A percentile compares a stretch with the other conserved stretches of the same genome.
Conservation (phyloP, 208 protist genomes). For the Naegleria lovaniensis region DNA sequence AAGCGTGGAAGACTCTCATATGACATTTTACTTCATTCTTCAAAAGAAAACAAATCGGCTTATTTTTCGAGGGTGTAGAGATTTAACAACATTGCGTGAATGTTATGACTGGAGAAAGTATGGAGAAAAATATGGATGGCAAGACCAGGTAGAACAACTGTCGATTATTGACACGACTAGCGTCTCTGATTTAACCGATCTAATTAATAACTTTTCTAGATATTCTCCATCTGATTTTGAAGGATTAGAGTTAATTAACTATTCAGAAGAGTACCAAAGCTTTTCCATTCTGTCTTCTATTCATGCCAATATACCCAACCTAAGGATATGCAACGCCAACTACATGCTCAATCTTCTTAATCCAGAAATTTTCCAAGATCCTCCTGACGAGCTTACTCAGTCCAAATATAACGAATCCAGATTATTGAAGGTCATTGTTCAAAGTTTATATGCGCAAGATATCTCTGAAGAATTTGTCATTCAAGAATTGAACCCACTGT, state of each 20-base stretch:
- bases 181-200: background rate
- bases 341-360: background rate
- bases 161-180: background rate
- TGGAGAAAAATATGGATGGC: background rate
- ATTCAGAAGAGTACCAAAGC: background rate
- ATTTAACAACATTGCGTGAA: background rate
- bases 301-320: background rate
- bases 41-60: background rate
- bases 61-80: background rate
- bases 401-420: background rate
- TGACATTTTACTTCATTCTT: background rate
- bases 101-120: background rate
- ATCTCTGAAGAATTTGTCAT: background rate
- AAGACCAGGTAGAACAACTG: background rate
- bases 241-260: background rate
- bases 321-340: background rate
- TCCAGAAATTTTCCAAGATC: background rate
- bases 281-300: background rate
- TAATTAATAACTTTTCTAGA: background rate
- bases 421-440: background rate
- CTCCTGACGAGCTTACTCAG: background rate
- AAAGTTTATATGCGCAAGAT: background rate
- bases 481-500: background rate
- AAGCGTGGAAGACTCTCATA: background rate
- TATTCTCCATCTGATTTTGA: background rate